Evolutionary conservation across 768 basidiomycete genomes (phyloP), one percentile per base, ranked within the genome.

Genomic region (Boletus rubescentipes): DNA sequence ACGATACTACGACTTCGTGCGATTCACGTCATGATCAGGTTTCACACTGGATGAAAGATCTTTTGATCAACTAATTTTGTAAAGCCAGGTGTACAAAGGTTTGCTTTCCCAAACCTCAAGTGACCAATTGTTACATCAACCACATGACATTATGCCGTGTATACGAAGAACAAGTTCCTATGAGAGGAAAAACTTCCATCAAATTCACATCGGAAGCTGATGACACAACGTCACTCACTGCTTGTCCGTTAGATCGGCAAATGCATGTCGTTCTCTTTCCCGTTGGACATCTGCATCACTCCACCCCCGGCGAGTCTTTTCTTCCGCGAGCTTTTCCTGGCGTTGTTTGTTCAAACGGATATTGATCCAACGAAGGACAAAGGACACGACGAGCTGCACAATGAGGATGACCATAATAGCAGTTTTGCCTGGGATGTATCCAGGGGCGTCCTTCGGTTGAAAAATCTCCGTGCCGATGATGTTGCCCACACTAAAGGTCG

Each of bases 391-490:
- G 30, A 87, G 65, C 59, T 84, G 83, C 2, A 77, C 75, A 3
- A 69, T 76, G 31, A 87, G 71, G 7, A 86, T 72, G 5, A 84
- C 73, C 74, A 86, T 78, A 57, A 87, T 84, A 1, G 85, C 77
- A 14, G 80, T 79, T 62, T 88, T 88, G 20, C 84, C 86, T 0
- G 83, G 84, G 30, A 85, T 79, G 64, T 87, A 88, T 15, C 64
- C 75, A 0, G 84, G 83, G 3, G 81, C 83, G 55, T 83, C 83
- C 56, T 80, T 76, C 0, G 84, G 79, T 31, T 79, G 81, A 62
- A 88, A 84, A 30, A 85, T 84, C 63, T 82, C 78, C 0, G 82
- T 77, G 6, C 86, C 86, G 51, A 84, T 74, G 43, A 85, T 82
- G 60, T 86, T 86, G 16, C 85, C 82, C 18, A 82, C 55, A 44